Conservation (phyloP, 139 green algal species). For the Volvox reticuliferus region DNA sequence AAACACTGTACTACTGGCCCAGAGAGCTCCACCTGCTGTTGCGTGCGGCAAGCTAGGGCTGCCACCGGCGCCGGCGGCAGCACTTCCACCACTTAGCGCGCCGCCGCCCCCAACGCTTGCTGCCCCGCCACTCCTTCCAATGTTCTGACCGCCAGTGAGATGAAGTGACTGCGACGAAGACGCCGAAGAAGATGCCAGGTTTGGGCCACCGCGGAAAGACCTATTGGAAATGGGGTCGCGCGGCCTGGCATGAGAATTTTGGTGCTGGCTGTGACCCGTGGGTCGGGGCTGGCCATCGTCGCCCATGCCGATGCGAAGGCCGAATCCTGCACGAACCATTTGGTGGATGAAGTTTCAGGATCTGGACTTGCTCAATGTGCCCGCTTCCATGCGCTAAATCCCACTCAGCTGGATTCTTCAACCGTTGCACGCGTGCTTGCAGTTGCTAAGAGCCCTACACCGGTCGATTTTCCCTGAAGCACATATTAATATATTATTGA, state of each 20-base stretch:
- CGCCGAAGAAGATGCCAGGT: neutral
- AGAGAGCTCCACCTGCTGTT: neutral
- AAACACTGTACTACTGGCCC: neutral
- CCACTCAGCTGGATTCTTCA: too few relatives aligned
- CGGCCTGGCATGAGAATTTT: neutral
- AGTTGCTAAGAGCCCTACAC: too few relatives aligned
- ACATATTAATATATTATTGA: too few relatives aligned
- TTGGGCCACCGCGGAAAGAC: neutral
- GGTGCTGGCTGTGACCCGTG: constrained; percentile 1
- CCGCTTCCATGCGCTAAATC: too few relatives aligned
- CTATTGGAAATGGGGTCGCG: constrained; percentile 1
- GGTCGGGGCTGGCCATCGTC: neutral
- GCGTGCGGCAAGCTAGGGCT: neutral
- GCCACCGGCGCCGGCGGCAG: neutral
- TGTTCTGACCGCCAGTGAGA: neutral
- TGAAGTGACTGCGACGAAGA: neutral
- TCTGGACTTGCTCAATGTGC: too few relatives aligned
- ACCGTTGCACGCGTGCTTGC: too few relatives aligned
- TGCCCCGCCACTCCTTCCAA: neutral
- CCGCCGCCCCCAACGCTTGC: neutral
- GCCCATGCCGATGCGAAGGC: constrained; percentile 8
- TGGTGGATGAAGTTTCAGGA: too few relatives aligned
- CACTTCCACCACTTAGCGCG: neutral
- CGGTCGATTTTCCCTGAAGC: too few relatives aligned
- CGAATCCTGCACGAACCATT: neutral